These are phyloP conservation scores for Colletotrichum musae DNA, from an alignment of 2,329 filamentous ascomycete species.

Conservation along the genomic window DNA sequence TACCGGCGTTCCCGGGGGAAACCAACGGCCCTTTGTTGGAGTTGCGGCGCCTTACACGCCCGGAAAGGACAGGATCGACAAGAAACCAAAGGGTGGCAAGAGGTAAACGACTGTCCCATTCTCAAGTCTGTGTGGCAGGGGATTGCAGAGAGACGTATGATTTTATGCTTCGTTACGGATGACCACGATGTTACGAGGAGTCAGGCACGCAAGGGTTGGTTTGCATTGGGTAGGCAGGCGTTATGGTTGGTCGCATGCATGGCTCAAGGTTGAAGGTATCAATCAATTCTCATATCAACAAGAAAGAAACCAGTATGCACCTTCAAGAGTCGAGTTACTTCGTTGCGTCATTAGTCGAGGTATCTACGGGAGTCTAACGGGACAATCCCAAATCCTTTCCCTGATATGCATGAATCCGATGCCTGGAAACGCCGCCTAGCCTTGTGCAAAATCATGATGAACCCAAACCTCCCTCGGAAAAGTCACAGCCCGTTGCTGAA, in stretches of 20 bases:
- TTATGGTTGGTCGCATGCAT: conserved; percentile 5
- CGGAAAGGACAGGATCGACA: conserved; percentile 63
- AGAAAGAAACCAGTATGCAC: neutral
- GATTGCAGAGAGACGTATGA: conserved; percentile 1
- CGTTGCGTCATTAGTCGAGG: conserved; percentile 40
- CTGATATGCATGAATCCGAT: conserved; percentile 39
- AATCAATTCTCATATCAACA: neutral
- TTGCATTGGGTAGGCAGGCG: conserved; percentile 17
- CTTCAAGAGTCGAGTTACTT: conserved; percentile 22
- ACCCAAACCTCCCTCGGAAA: conserved; percentile 9
- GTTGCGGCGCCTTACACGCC: conserved; percentile 72
- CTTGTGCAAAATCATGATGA: conserved; percentile 26
- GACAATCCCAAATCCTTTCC: conserved; percentile 32
- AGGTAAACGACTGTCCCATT: conserved; percentile 42
- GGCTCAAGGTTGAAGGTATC: neutral
- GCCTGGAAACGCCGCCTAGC: conserved; percentile 34
- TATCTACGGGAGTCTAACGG: conserved; percentile 42
- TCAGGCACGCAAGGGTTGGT: conserved; percentile 5
- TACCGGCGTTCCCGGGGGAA: conserved; percentile 55
- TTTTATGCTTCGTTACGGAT: conserved; percentile 17
- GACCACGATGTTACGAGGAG: conserved; percentile 33
- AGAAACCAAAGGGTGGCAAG: conserved; percentile 52
- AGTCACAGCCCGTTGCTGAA: neutral
- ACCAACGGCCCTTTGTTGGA: conserved; percentile 62
- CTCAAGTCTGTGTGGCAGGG: too few species aligned